Evolutionary conservation across 805 yeast species (phyloP).

Genomic region (Alloascoidea africana): DNA sequence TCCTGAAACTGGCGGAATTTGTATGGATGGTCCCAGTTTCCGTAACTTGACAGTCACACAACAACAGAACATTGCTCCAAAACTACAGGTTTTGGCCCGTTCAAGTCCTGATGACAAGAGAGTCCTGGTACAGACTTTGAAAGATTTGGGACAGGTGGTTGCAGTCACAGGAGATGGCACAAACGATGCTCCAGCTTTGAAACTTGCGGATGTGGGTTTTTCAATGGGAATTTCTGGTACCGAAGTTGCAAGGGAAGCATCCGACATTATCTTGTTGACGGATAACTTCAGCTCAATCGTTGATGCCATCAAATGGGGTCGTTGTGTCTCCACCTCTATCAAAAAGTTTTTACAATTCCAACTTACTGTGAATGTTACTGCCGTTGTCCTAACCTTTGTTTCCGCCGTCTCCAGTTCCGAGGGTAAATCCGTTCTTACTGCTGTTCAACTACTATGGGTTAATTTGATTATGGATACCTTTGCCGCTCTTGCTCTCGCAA

Average conservation of each 20-base stretch:
- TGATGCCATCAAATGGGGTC: constrained; percentile 96
- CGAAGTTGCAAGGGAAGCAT: constrained; percentile 97
- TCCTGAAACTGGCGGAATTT: constrained; percentile 25
- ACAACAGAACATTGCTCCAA: constrained; percentile 49
- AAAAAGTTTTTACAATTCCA: constrained; percentile 95
- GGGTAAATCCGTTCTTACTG: constrained; percentile 81
- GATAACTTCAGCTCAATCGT: constrained; percentile 93
- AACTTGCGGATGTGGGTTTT: constrained; percentile 94
- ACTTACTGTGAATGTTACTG: constrained; percentile 90
- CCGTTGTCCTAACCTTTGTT: constrained; percentile 87
- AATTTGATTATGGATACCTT: constrained; percentile 96
- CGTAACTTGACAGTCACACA: constrained; percentile 46
- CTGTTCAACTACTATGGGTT: constrained; percentile 95
- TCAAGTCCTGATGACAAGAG: constrained; percentile 95
- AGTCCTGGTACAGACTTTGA: constrained; percentile 66
- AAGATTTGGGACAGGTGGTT: constrained; percentile 77
- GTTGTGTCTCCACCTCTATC: constrained; percentile 90
- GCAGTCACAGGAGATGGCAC: constrained; percentile 99
- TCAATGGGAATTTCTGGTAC: constrained; percentile 99
- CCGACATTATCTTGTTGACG: constrained; percentile 82
- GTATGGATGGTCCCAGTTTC: constrained; percentile 90
- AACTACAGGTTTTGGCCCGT: constrained; percentile 75
- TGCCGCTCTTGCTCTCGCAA: constrained; percentile 94
- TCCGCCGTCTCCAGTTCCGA: constrained; percentile 77
- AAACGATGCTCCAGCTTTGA: constrained; percentile 95